A percentile compares a stretch with the other conserved stretches of the same genome.
Conservation (phyloP, 768 basidiomycete genomes). For the Lepiota venenata region DNA sequence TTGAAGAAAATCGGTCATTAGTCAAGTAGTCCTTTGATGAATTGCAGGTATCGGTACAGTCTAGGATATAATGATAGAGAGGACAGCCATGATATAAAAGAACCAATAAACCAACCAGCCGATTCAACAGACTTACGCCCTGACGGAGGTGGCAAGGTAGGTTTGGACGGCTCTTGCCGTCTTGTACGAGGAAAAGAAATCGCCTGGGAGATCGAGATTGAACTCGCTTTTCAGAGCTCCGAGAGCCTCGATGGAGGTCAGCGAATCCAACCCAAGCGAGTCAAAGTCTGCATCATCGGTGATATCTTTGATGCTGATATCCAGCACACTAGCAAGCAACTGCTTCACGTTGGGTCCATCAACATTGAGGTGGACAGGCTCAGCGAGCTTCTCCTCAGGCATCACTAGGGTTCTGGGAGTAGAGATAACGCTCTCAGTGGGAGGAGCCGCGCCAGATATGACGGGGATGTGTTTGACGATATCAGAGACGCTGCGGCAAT, state of each 20-base stretch:
- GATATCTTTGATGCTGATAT: conserved; percentile 34
- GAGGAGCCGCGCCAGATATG: not conserved
- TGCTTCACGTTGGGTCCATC: conserved; percentile 28
- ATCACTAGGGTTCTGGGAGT: conserved; percentile 38
- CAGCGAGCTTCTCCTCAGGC: conserved; percentile 27
- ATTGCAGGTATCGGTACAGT: not conserved
- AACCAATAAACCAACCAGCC: conserved; percentile 7
- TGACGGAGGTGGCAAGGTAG: conserved; percentile 20
- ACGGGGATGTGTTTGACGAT: conserved; percentile 5
- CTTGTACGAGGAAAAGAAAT: conserved; percentile 37
- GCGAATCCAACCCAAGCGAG: conserved; percentile 58
- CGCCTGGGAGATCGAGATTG: conserved; percentile 37
- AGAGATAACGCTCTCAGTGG: conserved; percentile 17
- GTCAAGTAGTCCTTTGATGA: not conserved
- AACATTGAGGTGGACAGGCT: conserved; percentile 17
- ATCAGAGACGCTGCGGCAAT: conserved; percentile 10
- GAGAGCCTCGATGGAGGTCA: conserved; percentile 60
- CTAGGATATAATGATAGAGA: not conserved
- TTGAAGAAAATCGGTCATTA: no score
- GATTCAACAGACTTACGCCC: conserved; percentile 1
- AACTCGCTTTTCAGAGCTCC: conserved; percentile 42
- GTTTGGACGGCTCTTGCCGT: conserved; percentile 39
- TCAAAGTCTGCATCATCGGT: conserved; percentile 43
- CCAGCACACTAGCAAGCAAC: conserved; percentile 46
- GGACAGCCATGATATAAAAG: conserved; percentile 10